A percentile compares a stretch with the other conserved stretches of the same genome.
phyloP scores from a whole-genome alignment of 768 basidiomycete genomes.

The Galerina marginata region DNA sequence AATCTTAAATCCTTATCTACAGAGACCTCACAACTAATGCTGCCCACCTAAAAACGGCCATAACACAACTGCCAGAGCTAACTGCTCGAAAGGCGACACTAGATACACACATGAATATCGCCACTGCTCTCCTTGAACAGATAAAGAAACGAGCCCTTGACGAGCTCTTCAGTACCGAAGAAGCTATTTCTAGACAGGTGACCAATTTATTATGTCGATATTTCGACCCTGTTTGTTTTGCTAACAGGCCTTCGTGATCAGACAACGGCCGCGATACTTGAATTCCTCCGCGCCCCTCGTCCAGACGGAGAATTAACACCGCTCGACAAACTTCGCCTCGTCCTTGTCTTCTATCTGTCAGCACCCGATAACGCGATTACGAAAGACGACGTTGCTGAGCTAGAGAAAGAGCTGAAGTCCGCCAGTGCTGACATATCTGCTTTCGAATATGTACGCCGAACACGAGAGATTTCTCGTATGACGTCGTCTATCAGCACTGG shows the following conservation, averaged over 20 bases:
- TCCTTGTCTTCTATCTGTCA: conserved; percentile 95
- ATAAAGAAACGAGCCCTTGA: conserved; percentile 96
- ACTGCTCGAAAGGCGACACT: conserved; percentile 96
- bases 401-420: conserved; percentile 86
- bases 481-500: conserved; percentile 64
- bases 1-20: not conserved
- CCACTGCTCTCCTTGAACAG: conserved; percentile 90
- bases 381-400: conserved; percentile 87
- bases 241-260: conserved; percentile 32
- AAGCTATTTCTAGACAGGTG: conserved; percentile 87
- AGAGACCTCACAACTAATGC: conserved; percentile 94
- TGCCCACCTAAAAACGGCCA: conserved; percentile 93
- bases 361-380: conserved; percentile 78
- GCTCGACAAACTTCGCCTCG: conserved; percentile 89
- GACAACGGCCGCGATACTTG: conserved; percentile 81
- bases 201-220: not conserved
- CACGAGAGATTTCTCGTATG: conserved; percentile 93
- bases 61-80: conserved; percentile 94
- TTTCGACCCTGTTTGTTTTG: not conserved
- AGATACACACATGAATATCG: conserved; percentile 99
- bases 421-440: conserved; percentile 81
- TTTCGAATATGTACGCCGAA: conserved; percentile 91
- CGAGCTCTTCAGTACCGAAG: conserved; percentile 97
- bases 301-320: conserved; percentile 69
- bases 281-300: conserved; percentile 80